Base-by-base conservation (phyloP, 2,329 filamentous ascomycete genomes). In the Exutisphaerella laricina region DNA sequence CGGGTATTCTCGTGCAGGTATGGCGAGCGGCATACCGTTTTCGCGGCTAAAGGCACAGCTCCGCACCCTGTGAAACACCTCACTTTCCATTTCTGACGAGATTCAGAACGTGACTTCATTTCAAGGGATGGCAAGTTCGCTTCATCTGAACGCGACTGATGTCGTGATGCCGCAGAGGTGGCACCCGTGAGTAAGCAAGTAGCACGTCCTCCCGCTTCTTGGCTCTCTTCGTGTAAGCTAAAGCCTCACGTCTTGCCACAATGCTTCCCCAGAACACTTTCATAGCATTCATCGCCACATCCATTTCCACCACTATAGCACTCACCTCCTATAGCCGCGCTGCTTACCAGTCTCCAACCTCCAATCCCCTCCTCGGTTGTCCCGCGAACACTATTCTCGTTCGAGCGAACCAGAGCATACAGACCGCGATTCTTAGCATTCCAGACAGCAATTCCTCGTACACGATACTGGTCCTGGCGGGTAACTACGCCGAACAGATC, bases 401-500 rank as follows among this genome's bases (percentile, higher is more conserved):
- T 16, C 55, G 55, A 1, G 49, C 55, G 7, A 33, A 31, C 14
- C 34, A 45, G 20, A 47, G 63, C 9, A 63, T 75, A 23, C 73
- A 75, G 58, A 66, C 65, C 2, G 73, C 73, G 14, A 65, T 76
- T 23, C 56, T 66, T 8, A 70, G 70, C 31, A 58, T 75, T 3
- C 69, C 70, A 1, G 59, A 69, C 36, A 63, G 74, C 53, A 68
- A 28, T 18, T 63, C 63, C 4, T 57, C 71, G 0, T 67, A 74
- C 43, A 70, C 71, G 13, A 82, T 84, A 51, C 70, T 84, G 9
- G 73, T 84, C 33, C 71, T 74, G 0, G 69, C 78, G 0, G 80
- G 80, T 0, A 71, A 69, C 46, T 84, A 84, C 54, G 74, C 66
- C 1, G 80, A 83, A 55, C 78, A 82, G 61, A 63, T 84, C 47